Base-by-base conservation (phyloP, 352 stramenopile genomes). In the Phytophthora kernoviae region DNA sequence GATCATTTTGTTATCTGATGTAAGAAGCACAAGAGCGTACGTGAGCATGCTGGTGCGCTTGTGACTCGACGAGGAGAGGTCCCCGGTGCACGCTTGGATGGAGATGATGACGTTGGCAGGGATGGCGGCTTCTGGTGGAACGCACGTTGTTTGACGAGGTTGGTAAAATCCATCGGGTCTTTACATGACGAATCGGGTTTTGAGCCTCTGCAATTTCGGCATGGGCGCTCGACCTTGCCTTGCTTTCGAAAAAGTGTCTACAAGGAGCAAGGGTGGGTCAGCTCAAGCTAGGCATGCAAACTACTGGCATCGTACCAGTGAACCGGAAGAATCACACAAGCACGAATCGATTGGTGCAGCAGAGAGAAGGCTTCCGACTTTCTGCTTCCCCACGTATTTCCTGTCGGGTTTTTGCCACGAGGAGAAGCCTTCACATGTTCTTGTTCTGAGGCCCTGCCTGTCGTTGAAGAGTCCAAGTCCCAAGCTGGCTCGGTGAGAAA, bases 141-240 rank as follows among this genome's bases (percentile, higher is more conserved):
- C 11, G 81, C 81, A 8, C 81, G 78, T 62, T 90, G 78, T 56
- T 84, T 87, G 4, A 76, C 62, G 10, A 90, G 69, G 7, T 79
- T 77, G 10, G 54, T 71, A 32, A 87, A 77, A 9, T 73, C 57
- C 9, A 48, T 68, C 14, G 41, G 9, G 10, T 68, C 36, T 33
- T 36, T 42, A 27, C 46, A 5, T 22, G 14, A 32, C 12, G 36
- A 37, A 2, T 47, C 33, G 11, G 32, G 8, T 20, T 33, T 41
- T 8, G 43, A 2, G 12, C 34, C 41, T 15, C 33, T 42, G 22
- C 47, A 63, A 22, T 58, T 59, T 20, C 57, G 45, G 49, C 63
- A 71, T 21, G 63, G 63, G 4, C 63, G 63, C 11, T 71, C 45
- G 12, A 71, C 63, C 30, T 68, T 71, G n/a, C 33, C 56, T 6